Evolutionary conservation across 345 rosid species (phyloP).

Genomic region (Theobroma cacao): DNA sequence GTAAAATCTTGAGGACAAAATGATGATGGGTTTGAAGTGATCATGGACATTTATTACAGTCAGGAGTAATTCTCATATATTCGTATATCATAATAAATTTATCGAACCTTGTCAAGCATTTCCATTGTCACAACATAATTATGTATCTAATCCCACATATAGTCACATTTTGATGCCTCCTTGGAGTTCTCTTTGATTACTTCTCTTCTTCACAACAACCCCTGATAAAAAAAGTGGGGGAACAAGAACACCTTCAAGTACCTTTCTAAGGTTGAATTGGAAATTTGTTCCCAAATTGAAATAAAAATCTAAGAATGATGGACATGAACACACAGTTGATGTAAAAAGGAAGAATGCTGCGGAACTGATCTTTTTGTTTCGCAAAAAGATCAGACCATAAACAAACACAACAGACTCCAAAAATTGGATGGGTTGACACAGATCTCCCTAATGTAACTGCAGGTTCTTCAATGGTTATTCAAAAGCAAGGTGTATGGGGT

Average conservation of each 20-base stretch:
- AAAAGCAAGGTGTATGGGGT: constrained; percentile 32
- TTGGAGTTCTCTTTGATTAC: constrained; percentile 26
- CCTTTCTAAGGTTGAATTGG: constrained; percentile 23
- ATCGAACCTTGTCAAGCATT: constrained; percentile 41
- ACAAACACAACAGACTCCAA: constrained; percentile 33
- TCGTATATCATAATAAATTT: constrained; percentile 33
- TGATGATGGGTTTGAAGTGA: neutral
- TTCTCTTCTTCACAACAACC: constrained; percentile 30
- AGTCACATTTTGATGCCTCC: constrained; percentile 34
- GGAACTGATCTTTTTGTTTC: constrained; percentile 18
- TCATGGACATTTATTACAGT: constrained; percentile 23
- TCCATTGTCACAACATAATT: constrained; percentile 39
- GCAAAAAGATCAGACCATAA: constrained; percentile 27
- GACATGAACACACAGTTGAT: constrained; percentile 26
- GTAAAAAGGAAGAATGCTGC: constrained; percentile 25
- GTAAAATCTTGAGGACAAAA: neutral
- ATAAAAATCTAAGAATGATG: constrained; percentile 18
- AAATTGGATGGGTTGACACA: constrained; percentile 16
- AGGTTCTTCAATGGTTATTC: constrained; percentile 37
- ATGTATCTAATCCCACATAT: constrained; percentile 39
- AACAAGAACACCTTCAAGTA: constrained; percentile 28
- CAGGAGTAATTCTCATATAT: constrained; percentile 24
- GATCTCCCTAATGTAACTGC: constrained; percentile 31
- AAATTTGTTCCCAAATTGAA: constrained; percentile 33
- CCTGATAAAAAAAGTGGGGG: constrained; percentile 34